Evolutionary conservation across 1,284 basidiomycete species (phyloP), one percentile per base, ranked within the genome.

Genomic region (Moesziomyces globuligerus): DNA sequence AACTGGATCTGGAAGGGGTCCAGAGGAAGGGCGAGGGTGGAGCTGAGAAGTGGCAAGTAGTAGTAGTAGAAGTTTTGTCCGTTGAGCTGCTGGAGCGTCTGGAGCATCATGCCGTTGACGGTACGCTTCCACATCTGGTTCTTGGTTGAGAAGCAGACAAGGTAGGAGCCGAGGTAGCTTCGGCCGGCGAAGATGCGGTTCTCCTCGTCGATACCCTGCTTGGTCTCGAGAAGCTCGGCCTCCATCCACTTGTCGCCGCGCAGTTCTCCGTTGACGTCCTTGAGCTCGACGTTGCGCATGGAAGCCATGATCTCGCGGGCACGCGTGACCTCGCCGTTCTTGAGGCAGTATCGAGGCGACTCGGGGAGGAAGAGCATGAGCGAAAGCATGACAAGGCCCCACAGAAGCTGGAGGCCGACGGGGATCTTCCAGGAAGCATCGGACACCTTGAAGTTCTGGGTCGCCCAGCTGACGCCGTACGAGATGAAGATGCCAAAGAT

Each of bases 51-150:
- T 55, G 91, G 90, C 10, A 75, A 60, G 51, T 78, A 84, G 81
- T 88, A 89, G 86, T 91, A 91, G 85, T 92, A 91, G 84, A 92
- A 92, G 87, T 93, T 93, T 86, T 91, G 86, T 57, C 81, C 75
- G 71, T 80, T 80, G 49, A 83, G 78, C 84, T 93, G 91, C 83
- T 92, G 91, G 86, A 87, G 87, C 42, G 86, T 88, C 83, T 91
- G 90, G 75, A 91, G 86, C 44, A 76, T 55, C 58, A 84, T 84
- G 57, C 91, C 92, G 39, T 90, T 89, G 75, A 91, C 84, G 39
- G 91, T 92, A 61, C 92, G 89, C 79, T 90, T 86, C 69, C 87
- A 86, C 78, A 90, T 86, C 82, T 87, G 90, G 84, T 83, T 80
- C 52, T 89, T 61, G 36, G 74, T 83, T 78, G 81, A 85, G 87